Evolutionary conservation across 345 rosid genomes (phyloP).

Genomic region (Geranium rotundifolium): DNA sequence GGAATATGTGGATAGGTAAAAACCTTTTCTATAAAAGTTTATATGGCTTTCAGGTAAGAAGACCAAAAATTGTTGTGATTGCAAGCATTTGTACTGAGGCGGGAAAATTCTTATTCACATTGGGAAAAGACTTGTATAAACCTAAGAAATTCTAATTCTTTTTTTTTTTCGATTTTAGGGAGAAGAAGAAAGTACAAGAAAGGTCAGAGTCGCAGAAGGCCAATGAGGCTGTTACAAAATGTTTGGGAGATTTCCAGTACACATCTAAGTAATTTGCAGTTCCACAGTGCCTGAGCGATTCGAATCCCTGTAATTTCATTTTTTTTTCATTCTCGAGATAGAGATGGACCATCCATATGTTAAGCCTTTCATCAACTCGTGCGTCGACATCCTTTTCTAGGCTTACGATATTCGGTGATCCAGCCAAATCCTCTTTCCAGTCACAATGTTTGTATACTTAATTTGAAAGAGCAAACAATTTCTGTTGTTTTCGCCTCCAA

Average conservation of each 20-base stretch:
- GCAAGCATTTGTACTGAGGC: too few relatives aligned
- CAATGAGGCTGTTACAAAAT: constrained; percentile 61
- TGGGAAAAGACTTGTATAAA: too few relatives aligned
- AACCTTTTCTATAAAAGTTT: too few relatives aligned
- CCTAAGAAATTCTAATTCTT: too few relatives aligned
- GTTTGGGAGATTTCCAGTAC: constrained; percentile 40
- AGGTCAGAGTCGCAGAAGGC: constrained; percentile 63
- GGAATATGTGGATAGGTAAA: constrained; percentile 87
- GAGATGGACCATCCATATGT: constrained; percentile 7
- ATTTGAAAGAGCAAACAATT: too few relatives aligned
- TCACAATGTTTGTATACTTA: constrained; percentile 6
- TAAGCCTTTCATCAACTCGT: constrained; percentile 4
- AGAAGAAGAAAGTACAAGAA: constrained; percentile 84
- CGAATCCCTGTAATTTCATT: neutral
- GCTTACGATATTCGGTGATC: constrained; percentile 6
- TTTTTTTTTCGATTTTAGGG: constrained; percentile 34
- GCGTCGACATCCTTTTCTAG: neutral
- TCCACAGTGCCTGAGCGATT: constrained; percentile 7
- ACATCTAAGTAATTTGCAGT: constrained; percentile 11
- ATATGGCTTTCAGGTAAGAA: too few relatives aligned
- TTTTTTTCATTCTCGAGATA: constrained; percentile 10
- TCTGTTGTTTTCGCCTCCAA: neutral
- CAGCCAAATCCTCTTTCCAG: neutral
- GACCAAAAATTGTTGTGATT: too few relatives aligned
- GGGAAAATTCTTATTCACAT: too few relatives aligned